Evolutionary conservation across 352 stramenopile genomes (phyloP).

Genomic region (Phytophthora syringae): DNA sequence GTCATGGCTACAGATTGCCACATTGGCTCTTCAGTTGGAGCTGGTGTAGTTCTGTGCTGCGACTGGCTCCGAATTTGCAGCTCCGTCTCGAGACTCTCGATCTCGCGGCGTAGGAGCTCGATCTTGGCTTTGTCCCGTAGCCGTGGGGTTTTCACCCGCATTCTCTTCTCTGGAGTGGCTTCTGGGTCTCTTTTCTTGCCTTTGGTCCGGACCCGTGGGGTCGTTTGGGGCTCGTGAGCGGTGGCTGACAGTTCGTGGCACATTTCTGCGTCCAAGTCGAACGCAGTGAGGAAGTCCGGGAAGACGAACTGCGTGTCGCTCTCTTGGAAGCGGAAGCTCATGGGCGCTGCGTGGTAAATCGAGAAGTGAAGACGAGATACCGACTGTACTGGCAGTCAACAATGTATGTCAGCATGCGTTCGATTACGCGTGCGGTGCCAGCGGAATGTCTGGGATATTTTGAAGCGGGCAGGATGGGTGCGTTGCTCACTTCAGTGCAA

Average conservation of each 20-base stretch:
- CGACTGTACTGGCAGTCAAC: slow-evolving; percentile 6
- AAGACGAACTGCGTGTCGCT: slow-evolving; percentile 7
- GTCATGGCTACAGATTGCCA: slow-evolving; percentile 28
- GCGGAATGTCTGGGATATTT: slow-evolving; percentile 7
- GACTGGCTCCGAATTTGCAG: slow-evolving; percentile 10
- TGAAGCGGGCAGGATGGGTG: slow-evolving; percentile 12
- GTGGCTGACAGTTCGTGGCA: background rate
- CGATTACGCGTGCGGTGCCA: background rate
- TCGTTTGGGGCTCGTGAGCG: background rate
- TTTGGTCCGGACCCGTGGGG: too few species aligned
- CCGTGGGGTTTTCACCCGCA: slow-evolving; percentile 7
- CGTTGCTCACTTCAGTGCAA: slow-evolving; percentile 5
- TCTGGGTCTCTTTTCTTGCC: background rate
- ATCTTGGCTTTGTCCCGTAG: slow-evolving; percentile 36
- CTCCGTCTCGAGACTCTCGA: slow-evolving; percentile 25
- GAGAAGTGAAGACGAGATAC: slow-evolving; percentile 5
- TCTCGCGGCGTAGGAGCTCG: slow-evolving; percentile 24
- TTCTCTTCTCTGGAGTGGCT: background rate
- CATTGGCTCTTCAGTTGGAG: background rate
- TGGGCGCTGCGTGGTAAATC: slow-evolving; percentile 3
- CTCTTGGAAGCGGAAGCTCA: slow-evolving; percentile 24
- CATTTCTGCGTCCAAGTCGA: slow-evolving; percentile 20
- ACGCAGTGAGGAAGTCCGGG: slow-evolving; percentile 19
- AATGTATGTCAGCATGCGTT: background rate
- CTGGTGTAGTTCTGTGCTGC: background rate